These are phyloP conservation scores for Amanita brunnescens DNA, from an alignment of 768 basidiomycete genomes.

Conservation along the genomic window DNA sequence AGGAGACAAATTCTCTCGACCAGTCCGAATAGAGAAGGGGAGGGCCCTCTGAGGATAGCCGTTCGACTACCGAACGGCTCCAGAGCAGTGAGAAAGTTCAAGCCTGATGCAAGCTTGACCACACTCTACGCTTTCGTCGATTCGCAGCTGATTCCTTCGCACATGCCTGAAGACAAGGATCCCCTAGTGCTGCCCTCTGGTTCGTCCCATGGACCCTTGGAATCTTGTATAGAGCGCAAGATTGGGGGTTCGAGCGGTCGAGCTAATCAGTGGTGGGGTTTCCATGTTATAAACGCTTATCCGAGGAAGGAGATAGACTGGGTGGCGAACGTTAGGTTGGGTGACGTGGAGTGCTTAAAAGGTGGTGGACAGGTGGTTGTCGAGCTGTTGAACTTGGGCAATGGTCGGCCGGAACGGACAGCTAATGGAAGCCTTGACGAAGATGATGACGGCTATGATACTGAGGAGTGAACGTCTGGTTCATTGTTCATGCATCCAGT, in stretches of 20 bases:
- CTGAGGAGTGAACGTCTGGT: constrained; percentile 30
- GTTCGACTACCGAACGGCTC: constrained; percentile 48
- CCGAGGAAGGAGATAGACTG: constrained; percentile 60
- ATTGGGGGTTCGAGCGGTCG: constrained; percentile 9
- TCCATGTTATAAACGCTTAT: constrained; percentile 60
- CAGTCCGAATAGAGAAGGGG: constrained; percentile 16
- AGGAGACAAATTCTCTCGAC: constrained; percentile 35
- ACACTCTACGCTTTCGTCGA: constrained; percentile 72
- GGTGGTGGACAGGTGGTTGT: constrained; percentile 61
- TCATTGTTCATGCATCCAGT: constrained; percentile 2
- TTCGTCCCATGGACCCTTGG: constrained; percentile 24
- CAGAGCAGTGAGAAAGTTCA: constrained; percentile 53
- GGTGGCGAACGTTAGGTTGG: constrained; percentile 27
- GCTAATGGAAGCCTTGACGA: constrained; percentile 13
- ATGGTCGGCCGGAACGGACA: constrained; percentile 10
- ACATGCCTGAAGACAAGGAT: constrained; percentile 29
- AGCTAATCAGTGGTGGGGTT: constrained; percentile 58
- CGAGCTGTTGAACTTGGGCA: constrained; percentile 29
- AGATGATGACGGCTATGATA: constrained; percentile 49
- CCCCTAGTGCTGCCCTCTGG: constrained; percentile 33
- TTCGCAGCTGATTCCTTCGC: constrained; percentile 40
- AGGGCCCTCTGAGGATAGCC: constrained; percentile 33
- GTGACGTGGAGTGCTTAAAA: constrained; percentile 38
- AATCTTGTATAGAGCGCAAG: constrained; percentile 25
- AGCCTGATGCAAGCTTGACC: constrained; percentile 40